These are phyloP conservation scores for Hypsizygus marmoreus DNA, from an alignment of 768 basidiomycete genomes.

Conservation along the genomic window DNA sequence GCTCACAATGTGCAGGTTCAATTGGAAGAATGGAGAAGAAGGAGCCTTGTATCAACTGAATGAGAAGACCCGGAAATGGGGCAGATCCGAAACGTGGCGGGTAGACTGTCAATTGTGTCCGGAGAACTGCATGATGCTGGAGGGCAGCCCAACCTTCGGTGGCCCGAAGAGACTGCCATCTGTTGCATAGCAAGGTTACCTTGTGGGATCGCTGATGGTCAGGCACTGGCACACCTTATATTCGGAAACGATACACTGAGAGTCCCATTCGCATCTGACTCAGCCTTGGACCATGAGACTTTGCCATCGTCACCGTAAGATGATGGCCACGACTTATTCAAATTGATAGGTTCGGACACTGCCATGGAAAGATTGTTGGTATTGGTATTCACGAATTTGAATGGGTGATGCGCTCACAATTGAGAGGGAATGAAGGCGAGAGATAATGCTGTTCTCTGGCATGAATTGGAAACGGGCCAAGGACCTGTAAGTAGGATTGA, in stretches of 20 bases:
- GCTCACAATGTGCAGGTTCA: conserved; percentile 14
- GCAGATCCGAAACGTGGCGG: conserved; percentile 35
- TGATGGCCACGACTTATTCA: conserved; percentile 57
- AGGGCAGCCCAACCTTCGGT: conserved; percentile 88
- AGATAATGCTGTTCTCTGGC: conserved; percentile 83
- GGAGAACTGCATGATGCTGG: conserved; percentile 77
- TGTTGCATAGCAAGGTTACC: no score
- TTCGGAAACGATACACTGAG: conserved; percentile 66
- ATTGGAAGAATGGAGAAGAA: conserved; percentile 72
- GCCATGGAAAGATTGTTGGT: conserved; percentile 9
- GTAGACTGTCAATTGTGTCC: conserved; percentile 59
- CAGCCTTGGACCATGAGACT: conserved; percentile 59
- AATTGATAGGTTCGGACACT: conserved; percentile 58
- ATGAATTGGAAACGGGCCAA: conserved; percentile 84
- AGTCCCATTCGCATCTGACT: conserved; percentile 42
- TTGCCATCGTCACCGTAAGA: conserved; percentile 62
- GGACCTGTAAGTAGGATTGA: no score
- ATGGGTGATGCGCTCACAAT: conserved; percentile 45
- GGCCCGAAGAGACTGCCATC: conserved; percentile 72
- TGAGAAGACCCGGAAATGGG: conserved; percentile 47
- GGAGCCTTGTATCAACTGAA: conserved; percentile 70
- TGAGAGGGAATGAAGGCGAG: conserved; percentile 74
- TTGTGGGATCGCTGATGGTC: background rate
- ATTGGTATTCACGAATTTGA: background rate
- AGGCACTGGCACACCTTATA: conserved; percentile 45